Evolutionary conservation across 2,329 filamentous ascomycete species (phyloP), one percentile per base, ranked within the genome.

Genomic region (Paecilomyces dactylethromorphus): DNA sequence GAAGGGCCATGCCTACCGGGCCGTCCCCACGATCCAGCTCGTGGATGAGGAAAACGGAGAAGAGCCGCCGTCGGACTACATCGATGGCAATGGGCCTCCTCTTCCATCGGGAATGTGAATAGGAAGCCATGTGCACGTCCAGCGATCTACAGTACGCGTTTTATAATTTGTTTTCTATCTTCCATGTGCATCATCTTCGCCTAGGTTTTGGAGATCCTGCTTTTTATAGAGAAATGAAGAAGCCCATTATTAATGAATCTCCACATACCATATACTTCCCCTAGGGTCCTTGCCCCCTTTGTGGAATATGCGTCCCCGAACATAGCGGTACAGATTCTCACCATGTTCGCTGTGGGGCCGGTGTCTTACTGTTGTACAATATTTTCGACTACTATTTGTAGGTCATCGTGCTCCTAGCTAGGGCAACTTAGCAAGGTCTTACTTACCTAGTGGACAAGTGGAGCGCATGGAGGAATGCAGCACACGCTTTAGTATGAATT

Each of bases 1-100:
- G 35, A 58, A 58, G 31, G 53, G 59, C 8, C 60, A 63, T 32
- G 52, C 63, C 64, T 67, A 72, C 62, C 66, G 64, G 33, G 58
- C 66, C 18, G 63, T 67, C 32, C 53, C 66, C 29, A 58, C 24
- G 21, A 35, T 55, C 58, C 32, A 56, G n/a, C 22, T 56, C 22
- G 53, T 29, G 7, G 26, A 57, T 33, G 61, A 58, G 50, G 55
- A 54, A 52, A 52, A 52, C n/a, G 50, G 26, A 52, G 50, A 52
- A 22, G 50, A 5, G 45, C 29, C 10, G 56, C 35, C 10, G 26
- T 3, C 18, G 31, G 45, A 13, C 18, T 6, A 39, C 45, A n/a
- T 32, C 26, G 10, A 26, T 33, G 13, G 15, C 53, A 31, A 7
- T 13, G 11, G 18, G 24, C 18, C 18, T n/a, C n/a, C n/a, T n/a